Evolutionary conservation across 2,329 filamentous ascomycete species (phyloP), one percentile per base, ranked within the genome.

Genomic region (Erysiphe pulchra): DNA sequence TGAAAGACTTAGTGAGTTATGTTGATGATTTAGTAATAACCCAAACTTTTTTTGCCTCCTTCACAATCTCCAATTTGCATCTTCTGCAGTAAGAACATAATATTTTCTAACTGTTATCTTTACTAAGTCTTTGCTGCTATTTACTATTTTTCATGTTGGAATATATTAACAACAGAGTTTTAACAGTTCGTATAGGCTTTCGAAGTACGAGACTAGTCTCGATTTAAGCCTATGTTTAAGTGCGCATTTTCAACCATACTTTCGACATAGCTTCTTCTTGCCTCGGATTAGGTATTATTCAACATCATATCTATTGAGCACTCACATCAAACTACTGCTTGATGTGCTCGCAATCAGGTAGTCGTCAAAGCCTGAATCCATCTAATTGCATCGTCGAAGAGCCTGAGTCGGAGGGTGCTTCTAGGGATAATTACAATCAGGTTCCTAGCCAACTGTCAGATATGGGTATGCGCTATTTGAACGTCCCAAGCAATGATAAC

Each of bases 341-440:
- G 54, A 60, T 59, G 57, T 54, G 56, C 55, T 57, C 57, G 48
- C 56, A 57, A 59, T 51, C 56, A 54, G 53, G 52, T 56, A 58
- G 57, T 49, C 53, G 56, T 47, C 55, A 55, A 55, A 55, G 59
- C 48, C 48, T 58, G 45, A 53, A 55, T 50, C 49, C 55, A 45
- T 53, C 55, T 42, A 50, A 58, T 53, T 56, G 52, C 41, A 52
- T 55, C 44, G 56, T 58, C 46, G 28, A 51, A 46, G 58, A 59
- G 52, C 53, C 55, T 55, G 57, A 59, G 51, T 56, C 49, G 55
- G 57, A 59, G 52, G 56, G 48, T 54, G 53, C 56, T 43, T 54
- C 53, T 44, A 58, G 55, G 54, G 53, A 56, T 48, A 54, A 57
- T 33, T 57, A 54, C 46, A 51, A 55, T 48, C 51, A 48, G 42